Base-by-base conservation (phyloP, 495 filamentous ascomycete species). In the Aspergillus sclerotioniger region DNA sequence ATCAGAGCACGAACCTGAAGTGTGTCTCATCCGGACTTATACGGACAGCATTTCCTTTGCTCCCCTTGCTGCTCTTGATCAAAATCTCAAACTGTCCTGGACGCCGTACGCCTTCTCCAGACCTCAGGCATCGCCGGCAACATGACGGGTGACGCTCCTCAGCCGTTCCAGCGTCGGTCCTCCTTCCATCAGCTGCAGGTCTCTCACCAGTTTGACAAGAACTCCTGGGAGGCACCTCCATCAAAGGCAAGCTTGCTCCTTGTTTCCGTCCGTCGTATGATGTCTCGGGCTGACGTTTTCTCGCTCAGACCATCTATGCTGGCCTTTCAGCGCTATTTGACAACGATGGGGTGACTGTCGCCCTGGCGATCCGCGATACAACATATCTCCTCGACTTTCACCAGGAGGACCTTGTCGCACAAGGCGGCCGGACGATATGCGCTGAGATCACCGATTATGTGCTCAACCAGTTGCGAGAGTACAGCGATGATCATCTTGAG, bases 321-420 rank as follows among this genome's bases (percentile, higher is more conserved):
- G 87, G 88, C 39, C 75, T 87, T 28, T 84, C 87, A 1, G 77
- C 76, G 16, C 75, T 79, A 19, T 70, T 77, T 3, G 74, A 82
- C 31, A 62, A 80, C 32, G 69, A 78, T 35, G 75, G 76, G 0
- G 75, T 83, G 8, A 76, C 80, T 0, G 74, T 90, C 16, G 84
- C 86, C 5, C 70, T 93, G 48, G 87, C 87, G 6, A 82, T 89
- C 56, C 89, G 91, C 62, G 90, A 95, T 69, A 80, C 84, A 6
- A 87, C 87, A 0, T 96, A 96, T 64, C 80, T 89, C 19, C 76
- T 90, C 35, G 90, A 94, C 66, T 93, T 89, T 58, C 80, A 82
- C 25, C 80, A 92, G 49, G 78, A 83, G 57, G 71, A 77, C 2
- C 71, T 88, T 17, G 28, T 56, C 1, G 25, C 58, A 2, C 37